Evolutionary conservation across 1,284 basidiomycete species (phyloP).

Genomic region (Heterobasidion irregulare): DNA sequence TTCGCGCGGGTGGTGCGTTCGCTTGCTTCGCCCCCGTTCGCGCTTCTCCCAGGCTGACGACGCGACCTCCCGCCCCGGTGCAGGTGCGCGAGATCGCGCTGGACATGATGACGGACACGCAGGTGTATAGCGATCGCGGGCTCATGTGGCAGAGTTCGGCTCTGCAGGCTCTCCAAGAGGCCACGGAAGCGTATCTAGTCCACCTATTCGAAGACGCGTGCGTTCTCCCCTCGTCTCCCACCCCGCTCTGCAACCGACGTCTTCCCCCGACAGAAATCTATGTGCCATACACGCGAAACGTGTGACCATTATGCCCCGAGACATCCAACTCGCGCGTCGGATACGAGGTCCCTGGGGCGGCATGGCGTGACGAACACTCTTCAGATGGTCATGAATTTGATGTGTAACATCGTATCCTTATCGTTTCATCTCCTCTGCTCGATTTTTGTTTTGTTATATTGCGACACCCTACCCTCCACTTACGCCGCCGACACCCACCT

Average conservation of each 20-base stretch:
- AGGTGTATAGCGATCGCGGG: slow-evolving; percentile 46
- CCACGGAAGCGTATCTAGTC: slow-evolving; percentile 89
- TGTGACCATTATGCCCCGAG: slow-evolving; percentile 96
- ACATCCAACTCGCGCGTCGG: slow-evolving; percentile 92
- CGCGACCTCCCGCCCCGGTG: slow-evolving; percentile 6
- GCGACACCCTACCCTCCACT: neutral
- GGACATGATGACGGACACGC: slow-evolving; percentile 76
- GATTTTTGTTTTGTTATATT: neutral
- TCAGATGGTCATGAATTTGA: neutral
- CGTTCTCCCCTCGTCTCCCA: slow-evolving; percentile 28
- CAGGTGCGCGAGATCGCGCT: slow-evolving; percentile 89
- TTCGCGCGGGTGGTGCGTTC: slow-evolving; percentile 82
- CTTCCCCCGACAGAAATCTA: slow-evolving; percentile 54
- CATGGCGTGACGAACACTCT: neutral
- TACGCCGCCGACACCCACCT: neutral
- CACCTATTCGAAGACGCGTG: slow-evolving; percentile 96
- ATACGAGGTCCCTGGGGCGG: slow-evolving; percentile 81
- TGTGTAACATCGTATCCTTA: neutral
- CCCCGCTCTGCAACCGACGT: neutral
- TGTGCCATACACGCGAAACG: slow-evolving; percentile 98
- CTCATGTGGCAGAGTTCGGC: slow-evolving; percentile 91
- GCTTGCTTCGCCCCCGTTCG: neutral
- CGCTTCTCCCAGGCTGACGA: neutral
- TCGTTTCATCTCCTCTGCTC: neutral
- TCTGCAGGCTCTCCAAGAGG: slow-evolving; percentile 87